Conservation (phyloP, 345 rosid species). For the Noccaea bulbosa region DNA sequence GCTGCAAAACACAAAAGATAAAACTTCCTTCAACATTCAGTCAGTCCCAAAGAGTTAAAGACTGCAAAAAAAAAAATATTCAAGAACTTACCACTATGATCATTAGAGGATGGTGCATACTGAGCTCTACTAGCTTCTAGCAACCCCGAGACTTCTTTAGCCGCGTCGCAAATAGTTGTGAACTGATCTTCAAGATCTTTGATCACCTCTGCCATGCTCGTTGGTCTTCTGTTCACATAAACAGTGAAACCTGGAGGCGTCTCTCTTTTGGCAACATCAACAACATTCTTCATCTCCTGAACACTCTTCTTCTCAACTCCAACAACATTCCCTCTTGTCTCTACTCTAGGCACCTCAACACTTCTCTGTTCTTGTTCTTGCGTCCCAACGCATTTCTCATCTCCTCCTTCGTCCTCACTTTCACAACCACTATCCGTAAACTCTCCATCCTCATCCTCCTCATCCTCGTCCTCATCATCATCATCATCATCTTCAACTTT, state of each 20-base stretch:
- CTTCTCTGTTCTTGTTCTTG: slow-evolving; percentile 53
- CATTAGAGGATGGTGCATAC: slow-evolving; percentile 57
- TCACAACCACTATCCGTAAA: slow-evolving; percentile 55
- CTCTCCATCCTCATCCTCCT: slow-evolving; percentile 53
- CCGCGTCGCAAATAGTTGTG: slow-evolving; percentile 60
- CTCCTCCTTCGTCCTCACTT: slow-evolving; percentile 41
- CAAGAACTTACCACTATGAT: slow-evolving; percentile 65
- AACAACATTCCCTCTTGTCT: slow-evolving; percentile 54
- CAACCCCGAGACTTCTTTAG: slow-evolving; percentile 74
- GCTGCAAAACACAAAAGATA: slow-evolving; percentile 54
- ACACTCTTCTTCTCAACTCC: slow-evolving; percentile 50
- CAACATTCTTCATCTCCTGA: slow-evolving; percentile 56
- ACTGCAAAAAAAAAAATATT: neutral
- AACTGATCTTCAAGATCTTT: slow-evolving; percentile 92
- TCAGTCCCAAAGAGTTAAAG: neutral
- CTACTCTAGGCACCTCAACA: slow-evolving; percentile 53
- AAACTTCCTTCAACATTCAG: neutral
- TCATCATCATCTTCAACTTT: slow-evolving; percentile 64
- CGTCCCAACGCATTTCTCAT: slow-evolving; percentile 48
- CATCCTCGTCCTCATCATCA: slow-evolving; percentile 44
- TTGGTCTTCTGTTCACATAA: slow-evolving; percentile 86
- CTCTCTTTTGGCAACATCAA: slow-evolving; percentile 52
- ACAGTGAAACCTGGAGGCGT: slow-evolving; percentile 86
- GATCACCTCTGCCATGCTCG: slow-evolving; percentile 92
- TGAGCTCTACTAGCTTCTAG: slow-evolving; percentile 84